Evolutionary conservation across 495 filamentous ascomycete species (phyloP).

Genomic region (Glonium stellatum): DNA sequence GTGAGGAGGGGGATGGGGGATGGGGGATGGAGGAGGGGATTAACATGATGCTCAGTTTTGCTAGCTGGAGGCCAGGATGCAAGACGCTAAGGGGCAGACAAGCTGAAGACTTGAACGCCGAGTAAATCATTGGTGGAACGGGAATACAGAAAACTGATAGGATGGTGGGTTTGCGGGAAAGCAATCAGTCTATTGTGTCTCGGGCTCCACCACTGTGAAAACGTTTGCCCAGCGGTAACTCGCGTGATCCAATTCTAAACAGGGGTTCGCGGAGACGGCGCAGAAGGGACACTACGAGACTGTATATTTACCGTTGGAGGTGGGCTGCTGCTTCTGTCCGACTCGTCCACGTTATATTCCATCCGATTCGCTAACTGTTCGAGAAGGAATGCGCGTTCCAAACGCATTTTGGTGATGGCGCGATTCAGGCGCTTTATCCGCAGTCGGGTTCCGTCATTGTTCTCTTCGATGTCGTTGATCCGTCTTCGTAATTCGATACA

Average conservation of each 20-base stretch:
- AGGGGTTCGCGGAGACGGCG: constrained; percentile 10
- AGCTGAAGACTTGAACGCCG: too few species aligned
- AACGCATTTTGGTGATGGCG: constrained; percentile 80
- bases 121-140: too few species aligned
- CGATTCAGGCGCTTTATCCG: constrained; percentile 75
- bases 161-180: too few species aligned
- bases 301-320: constrained; percentile 48
- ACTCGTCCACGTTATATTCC: constrained; percentile 69
- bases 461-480: constrained; percentile 80
- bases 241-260: background rate
- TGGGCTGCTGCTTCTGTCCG: constrained; percentile 63
- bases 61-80: too few species aligned
- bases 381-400: constrained; percentile 83
- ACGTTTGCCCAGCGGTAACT: too few species aligned
- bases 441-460: constrained; percentile 71
- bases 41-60: too few species aligned
- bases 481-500: constrained; percentile 91
- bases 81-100: too few species aligned
- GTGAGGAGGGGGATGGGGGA: too few species aligned
- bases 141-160: too few species aligned
- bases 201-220: too few species aligned
- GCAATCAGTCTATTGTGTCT: too few species aligned
- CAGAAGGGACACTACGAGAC: background rate
- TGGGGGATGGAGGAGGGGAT: too few species aligned
- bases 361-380: constrained; percentile 81